Evolutionary conservation across 306 rosid species (phyloP).

Genomic region (Rosa multiflora): DNA sequence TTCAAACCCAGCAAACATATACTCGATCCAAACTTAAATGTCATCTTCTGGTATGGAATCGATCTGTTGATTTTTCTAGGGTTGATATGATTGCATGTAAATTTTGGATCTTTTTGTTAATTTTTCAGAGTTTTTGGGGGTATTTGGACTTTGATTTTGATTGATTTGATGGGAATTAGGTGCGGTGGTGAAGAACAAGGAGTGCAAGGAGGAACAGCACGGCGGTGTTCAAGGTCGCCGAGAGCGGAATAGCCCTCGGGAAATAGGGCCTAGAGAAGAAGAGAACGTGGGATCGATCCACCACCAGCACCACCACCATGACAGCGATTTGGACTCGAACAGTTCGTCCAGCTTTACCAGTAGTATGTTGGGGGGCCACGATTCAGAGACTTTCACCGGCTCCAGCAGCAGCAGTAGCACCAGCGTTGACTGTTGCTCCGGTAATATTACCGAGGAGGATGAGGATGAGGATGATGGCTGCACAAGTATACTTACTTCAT

Average conservation of each 20-base stretch:
- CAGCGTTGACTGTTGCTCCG: constrained; percentile 81
- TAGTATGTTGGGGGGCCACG: constrained; percentile 55
- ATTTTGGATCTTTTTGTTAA: not conserved
- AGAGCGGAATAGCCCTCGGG: constrained; percentile 30
- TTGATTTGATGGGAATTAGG: constrained; percentile 49
- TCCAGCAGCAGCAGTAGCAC: constrained; percentile 62
- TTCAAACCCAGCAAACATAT: no score
- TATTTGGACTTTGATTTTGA: not conserved
- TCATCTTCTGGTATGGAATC: constrained; percentile 59
- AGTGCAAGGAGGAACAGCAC: constrained; percentile 42
- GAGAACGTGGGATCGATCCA: constrained; percentile 49
- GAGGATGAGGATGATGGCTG: constrained; percentile 59
- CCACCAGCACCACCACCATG: constrained; percentile 29
- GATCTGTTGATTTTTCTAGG: constrained; percentile 1
- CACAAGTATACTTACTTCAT: not conserved
- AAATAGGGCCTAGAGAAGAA: constrained; percentile 43
- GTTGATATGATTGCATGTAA: not conserved
- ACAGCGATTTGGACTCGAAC: constrained; percentile 65
- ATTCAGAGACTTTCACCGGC: constrained; percentile 79
- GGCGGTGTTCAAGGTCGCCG: constrained; percentile 36
- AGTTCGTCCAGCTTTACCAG: constrained; percentile 57
- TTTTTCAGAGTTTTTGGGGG: not conserved
- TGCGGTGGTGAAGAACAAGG: constrained; percentile 45
- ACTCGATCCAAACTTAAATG: no score
- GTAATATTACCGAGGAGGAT: constrained; percentile 73